Conservation (phyloP, 2,329 filamentous ascomycete genomes). For the Fusarium sp. region DNA sequence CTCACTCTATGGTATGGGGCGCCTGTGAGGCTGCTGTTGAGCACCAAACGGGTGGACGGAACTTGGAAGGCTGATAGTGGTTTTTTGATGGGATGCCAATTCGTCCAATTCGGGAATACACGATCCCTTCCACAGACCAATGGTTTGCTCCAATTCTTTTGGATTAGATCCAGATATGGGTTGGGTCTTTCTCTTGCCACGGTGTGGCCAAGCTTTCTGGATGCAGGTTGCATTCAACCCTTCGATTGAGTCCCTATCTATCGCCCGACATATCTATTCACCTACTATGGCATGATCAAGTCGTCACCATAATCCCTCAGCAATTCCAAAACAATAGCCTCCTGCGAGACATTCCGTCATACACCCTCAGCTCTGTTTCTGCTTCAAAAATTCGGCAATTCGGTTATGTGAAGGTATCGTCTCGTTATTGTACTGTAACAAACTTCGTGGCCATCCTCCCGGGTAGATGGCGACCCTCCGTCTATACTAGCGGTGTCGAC, state of each 20-base stretch:
- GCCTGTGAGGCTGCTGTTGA: slow-evolving; percentile 45
- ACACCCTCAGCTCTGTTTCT: slow-evolving; percentile 6
- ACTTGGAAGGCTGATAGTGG: slow-evolving; percentile 35
- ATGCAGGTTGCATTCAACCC: slow-evolving; percentile 37
- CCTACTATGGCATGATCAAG: slow-evolving; percentile 21
- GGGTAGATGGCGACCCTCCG: slow-evolving; percentile 11
- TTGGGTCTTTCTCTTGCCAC: slow-evolving; percentile 36
- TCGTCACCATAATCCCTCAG: slow-evolving; percentile 23
- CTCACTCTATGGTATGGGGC: slow-evolving; percentile 13
- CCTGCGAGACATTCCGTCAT: slow-evolving; percentile 24
- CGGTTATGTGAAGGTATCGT: background rate
- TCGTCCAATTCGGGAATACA: slow-evolving; percentile 35
- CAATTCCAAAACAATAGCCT: slow-evolving; percentile 10
- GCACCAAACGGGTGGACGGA: slow-evolving; percentile 42
- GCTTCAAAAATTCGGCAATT: slow-evolving; percentile 10
- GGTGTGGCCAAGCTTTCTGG: slow-evolving; percentile 17
- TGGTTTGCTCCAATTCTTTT: slow-evolving; percentile 9
- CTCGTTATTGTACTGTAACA: background rate
- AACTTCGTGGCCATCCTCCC: slow-evolving; percentile 9
- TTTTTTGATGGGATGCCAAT: slow-evolving; percentile 44
- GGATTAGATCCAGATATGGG: slow-evolving; percentile 18
- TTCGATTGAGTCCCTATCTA: slow-evolving; percentile 27
- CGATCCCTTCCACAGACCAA: slow-evolving; percentile 26
- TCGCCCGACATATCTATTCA: background rate
- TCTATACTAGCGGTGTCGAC: slow-evolving; percentile 3